Evolutionary conservation across 352 stramenopile genomes (phyloP).

Genomic region (Phytophthora nicotianae): DNA sequence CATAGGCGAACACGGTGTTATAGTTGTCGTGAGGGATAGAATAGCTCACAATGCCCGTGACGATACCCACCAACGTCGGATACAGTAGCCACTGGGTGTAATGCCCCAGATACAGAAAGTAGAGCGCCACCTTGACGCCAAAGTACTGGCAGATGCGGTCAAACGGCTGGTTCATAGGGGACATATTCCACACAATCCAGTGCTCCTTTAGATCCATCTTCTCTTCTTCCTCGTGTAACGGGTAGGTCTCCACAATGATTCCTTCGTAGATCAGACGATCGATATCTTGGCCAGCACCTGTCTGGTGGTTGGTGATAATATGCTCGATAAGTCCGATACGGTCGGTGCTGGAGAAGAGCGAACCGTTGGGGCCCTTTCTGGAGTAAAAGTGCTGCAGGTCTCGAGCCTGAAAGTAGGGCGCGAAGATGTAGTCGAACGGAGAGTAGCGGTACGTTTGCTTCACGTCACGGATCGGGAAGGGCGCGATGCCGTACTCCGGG

Average conservation of each 20-base stretch:
- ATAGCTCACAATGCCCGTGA: slow-evolving; percentile 87
- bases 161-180: slow-evolving; percentile 81
- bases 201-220: slow-evolving; percentile 61
- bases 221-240: slow-evolving; percentile 74
- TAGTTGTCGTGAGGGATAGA: slow-evolving; percentile 47
- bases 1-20: slow-evolving; percentile 74
- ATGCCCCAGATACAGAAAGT: slow-evolving; percentile 97
- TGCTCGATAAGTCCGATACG: slow-evolving; percentile 83
- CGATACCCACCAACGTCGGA: slow-evolving; percentile 89
- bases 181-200: slow-evolving; percentile 76
- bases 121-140: slow-evolving; percentile 94
- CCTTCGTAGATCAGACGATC: slow-evolving; percentile 78
- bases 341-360: slow-evolving; percentile 79
- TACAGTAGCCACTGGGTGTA: slow-evolving; percentile 96
- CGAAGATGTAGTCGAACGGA: slow-evolving; percentile 88
- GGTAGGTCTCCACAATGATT: slow-evolving; percentile 79
- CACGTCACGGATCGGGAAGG: slow-evolving; percentile 82
- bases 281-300: slow-evolving; percentile 70
- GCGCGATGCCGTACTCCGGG: slow-evolving; percentile 71
- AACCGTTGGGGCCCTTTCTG: slow-evolving; percentile 61
- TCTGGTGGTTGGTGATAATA: slow-evolving; percentile 79
- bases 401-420: slow-evolving; percentile 73
- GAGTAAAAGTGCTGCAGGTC: slow-evolving; percentile 75
- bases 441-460: slow-evolving; percentile 79
- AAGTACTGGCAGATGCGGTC: slow-evolving; percentile 87